phyloP scores from a whole-genome alignment of 371 early-diverging fungal genomes.

The Mortierella sp. region DNA sequence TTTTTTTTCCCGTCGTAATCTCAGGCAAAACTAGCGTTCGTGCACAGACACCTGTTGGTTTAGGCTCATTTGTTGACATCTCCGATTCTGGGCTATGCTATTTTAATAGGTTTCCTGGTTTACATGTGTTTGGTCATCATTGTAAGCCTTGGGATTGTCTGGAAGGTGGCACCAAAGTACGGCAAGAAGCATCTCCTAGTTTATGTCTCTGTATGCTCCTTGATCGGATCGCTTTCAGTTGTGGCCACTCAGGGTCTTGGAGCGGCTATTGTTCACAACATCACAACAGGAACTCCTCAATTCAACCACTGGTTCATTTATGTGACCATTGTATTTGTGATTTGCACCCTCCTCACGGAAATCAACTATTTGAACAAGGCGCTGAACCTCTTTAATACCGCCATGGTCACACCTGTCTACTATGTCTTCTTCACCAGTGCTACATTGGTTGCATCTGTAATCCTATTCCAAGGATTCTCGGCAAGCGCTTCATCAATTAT shows the following conservation, averaged over 20 bases:
- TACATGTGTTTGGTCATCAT: slow-evolving; percentile 80
- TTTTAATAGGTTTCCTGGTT: slow-evolving; percentile 76
- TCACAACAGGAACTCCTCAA: slow-evolving; percentile 86
- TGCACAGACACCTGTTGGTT: too few species aligned
- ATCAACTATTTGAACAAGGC: slow-evolving; percentile 98
- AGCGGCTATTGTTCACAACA: slow-evolving; percentile 89
- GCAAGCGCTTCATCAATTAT: slow-evolving; percentile 83
- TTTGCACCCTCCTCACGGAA: slow-evolving; percentile 84
- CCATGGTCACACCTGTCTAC: slow-evolving; percentile 92
- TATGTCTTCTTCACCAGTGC: slow-evolving; percentile 95
- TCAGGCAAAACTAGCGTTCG: not conserved
- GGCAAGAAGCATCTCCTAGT: slow-evolving; percentile 90
- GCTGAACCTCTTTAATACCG: slow-evolving; percentile 92
- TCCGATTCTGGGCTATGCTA: not conserved
- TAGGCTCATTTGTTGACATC: not conserved
- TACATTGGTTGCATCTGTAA: slow-evolving; percentile 90
- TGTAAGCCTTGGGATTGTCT: slow-evolving; percentile 74
- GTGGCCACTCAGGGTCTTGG: slow-evolving; percentile 94
- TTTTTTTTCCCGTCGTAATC: not conserved
- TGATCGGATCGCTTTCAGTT: slow-evolving; percentile 94
- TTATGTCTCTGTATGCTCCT: slow-evolving; percentile 89
- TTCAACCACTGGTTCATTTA: slow-evolving; percentile 91
- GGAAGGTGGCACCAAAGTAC: slow-evolving; percentile 84
- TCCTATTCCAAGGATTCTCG: slow-evolving; percentile 90
- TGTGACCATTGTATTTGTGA: slow-evolving; percentile 79